Evolutionary conservation across 306 rosid species (phyloP).

Genomic region (Malus domestica): DNA sequence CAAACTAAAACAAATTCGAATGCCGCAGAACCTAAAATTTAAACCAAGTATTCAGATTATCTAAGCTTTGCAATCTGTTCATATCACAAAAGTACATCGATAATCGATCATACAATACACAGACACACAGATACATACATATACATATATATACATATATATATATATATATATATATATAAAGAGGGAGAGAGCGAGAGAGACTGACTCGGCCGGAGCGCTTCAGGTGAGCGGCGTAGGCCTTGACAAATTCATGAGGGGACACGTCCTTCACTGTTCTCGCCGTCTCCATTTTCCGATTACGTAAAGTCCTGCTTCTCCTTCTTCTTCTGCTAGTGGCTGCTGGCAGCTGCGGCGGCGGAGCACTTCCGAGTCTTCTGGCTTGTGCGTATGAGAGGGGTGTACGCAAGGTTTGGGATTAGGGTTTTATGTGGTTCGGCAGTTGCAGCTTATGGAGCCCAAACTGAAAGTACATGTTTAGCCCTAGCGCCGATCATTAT

Average conservation of each 20-base stretch:
- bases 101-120: too few relatives aligned
- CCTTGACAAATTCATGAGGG: constrained; percentile 71
- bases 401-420: neutral
- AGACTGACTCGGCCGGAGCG: constrained; percentile 49
- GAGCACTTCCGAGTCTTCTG: neutral
- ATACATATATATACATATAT: accelerated
- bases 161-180: neutral
- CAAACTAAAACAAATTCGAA: neutral
- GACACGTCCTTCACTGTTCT: constrained; percentile 65
- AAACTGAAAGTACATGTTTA: neutral
- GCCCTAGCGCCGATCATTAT: neutral
- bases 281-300: constrained; percentile 30
- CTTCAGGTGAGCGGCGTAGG: constrained; percentile 63
- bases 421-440: neutral
- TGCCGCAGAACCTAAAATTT: neutral
- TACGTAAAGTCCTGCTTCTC: neutral
- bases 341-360: neutral
- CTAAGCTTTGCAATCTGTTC: neutral
- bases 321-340: neutral
- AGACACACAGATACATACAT: too few relatives aligned
- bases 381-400: neutral
- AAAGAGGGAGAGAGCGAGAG: neutral
- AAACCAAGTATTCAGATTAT: neutral
- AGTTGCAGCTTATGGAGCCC: neutral
- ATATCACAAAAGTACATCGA: neutral